Base-by-base conservation (phyloP, 208 protist species). In the Zelonia costaricensis region DNA sequence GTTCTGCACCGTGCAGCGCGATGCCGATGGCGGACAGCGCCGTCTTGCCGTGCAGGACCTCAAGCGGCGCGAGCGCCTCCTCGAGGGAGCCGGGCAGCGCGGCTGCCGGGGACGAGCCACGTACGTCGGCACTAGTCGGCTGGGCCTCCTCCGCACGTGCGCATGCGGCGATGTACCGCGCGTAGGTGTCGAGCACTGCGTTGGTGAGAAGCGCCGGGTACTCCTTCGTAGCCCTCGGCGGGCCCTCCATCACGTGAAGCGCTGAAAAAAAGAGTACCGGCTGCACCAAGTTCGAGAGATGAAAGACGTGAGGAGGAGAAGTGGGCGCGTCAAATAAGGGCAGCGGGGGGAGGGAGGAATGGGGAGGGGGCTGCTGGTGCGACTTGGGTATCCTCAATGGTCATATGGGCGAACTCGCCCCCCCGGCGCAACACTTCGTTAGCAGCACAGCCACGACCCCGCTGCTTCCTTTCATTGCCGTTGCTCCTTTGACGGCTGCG, bases 1-100 rank as follows among this genome's bases (percentile, higher is more conserved):
- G 62, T 60, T 95, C 85, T 0, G 70, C 70, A 1, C 81, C 79
- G 69, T 95, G 84, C 23, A 93, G 54, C 2, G 78, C 86, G 48
- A 95, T 95, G 8, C 76, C 83, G 28, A 92, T 56, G 27, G 84
- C 89, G 42, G 78, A 90, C 3, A 84, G 64, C 12, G 88, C 84
- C 27, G 86, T 90, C 25, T 87, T 84, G 9, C 89, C 89, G 51
- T 91, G 81, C 4, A 95, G 54, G 7, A 89, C 25, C 30, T 95
- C 79, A 15, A 95, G 69, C 25, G 86, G 84, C 2, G 89, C 85
- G 2, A 95, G 72, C 1, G 72, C 69, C 33, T 80, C 77, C 70
- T 92, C 83, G 23, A 85, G 3, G 22, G 57, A 61, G 9, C 38
- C 25, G 7, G 72, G 62, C 20, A 54, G 38, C 16, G 42, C 3